A percentile compares a stretch with the other conserved stretches of the same genome.
Evolutionary conservation across 345 rosid genomes (phyloP).

Genomic region (Eucalyptus erythrocorys): DNA sequence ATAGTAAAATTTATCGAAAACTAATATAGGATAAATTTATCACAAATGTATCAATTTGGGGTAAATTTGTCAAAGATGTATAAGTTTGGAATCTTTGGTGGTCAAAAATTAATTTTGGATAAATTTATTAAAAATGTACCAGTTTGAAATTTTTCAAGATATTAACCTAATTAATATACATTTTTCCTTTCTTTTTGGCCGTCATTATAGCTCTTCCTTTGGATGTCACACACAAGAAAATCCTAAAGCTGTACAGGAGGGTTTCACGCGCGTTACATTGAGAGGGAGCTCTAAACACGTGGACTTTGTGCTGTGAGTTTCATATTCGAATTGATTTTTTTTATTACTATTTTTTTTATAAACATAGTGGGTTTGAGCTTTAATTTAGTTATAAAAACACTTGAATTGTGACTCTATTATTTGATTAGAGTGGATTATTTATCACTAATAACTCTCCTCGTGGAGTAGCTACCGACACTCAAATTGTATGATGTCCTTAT

Average conservation of each 20-base stretch:
- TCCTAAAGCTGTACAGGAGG: not conserved
- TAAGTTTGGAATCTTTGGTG: too few species aligned
- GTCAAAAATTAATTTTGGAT: too few species aligned
- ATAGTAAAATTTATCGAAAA: too few species aligned
- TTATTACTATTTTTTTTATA: too few species aligned
- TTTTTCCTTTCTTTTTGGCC: not conserved
- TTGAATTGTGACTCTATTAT: too few species aligned
- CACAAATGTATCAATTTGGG: too few species aligned
- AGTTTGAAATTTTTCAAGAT: too few species aligned
- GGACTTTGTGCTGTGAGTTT: not conserved
- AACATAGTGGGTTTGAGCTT: not conserved
- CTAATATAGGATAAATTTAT: rapidly evolving
- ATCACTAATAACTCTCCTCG: rapidly evolving
- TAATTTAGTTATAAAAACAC: too few species aligned
- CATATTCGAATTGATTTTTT: not conserved
- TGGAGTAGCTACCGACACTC: too few species aligned
- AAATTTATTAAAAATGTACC: rapidly evolving
- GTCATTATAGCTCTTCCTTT: not conserved
- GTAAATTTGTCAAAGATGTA: too few species aligned
- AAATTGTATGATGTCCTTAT: not conserved
- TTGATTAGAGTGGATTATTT: not conserved
- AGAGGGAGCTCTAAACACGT: not conserved
- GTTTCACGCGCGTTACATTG: not conserved
- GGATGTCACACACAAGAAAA: not conserved
- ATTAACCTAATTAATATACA: too few species aligned